These are phyloP conservation scores for Chlamydomonas eustigma DNA, from an alignment of 139 green algal species.

Conservation along the genomic window DNA sequence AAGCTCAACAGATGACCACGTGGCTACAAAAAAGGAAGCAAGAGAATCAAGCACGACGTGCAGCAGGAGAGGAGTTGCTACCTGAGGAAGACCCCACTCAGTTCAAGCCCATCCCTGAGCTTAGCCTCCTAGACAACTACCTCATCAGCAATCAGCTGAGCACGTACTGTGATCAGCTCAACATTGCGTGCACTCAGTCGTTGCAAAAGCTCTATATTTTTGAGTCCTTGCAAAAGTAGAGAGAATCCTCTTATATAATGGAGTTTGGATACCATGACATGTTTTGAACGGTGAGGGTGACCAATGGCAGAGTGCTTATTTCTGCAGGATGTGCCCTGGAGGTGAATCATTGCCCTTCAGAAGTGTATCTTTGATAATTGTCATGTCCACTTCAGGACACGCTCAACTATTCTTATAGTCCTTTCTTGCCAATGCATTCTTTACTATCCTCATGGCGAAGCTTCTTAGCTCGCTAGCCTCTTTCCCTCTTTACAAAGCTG, in stretches of 20 bases:
- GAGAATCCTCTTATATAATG: not conserved
- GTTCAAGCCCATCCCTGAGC: conserved; percentile 88
- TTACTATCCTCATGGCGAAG: too few relatives aligned
- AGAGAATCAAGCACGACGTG: conserved; percentile 73
- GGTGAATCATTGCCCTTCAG: not conserved
- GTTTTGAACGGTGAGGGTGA: not conserved
- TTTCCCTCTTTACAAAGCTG: too few relatives aligned
- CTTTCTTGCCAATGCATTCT: too few relatives aligned
- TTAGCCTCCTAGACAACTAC: conserved; percentile 82
- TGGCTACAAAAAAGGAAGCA: conserved; percentile 80
- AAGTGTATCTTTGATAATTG: not conserved
- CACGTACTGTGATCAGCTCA: conserved; percentile 66
- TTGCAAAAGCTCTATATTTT: conserved; percentile 72
- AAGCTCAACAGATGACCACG: conserved; percentile 60
- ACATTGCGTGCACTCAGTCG: conserved; percentile 36
- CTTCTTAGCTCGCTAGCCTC: too few relatives aligned
- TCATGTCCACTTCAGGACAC: too few relatives aligned
- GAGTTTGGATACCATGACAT: not conserved
- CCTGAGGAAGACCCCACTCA: conserved; percentile 88
- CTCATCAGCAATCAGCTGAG: conserved; percentile 66
- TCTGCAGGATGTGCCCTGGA: not conserved
- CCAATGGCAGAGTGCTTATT: not conserved
- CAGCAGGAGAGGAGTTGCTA: conserved; percentile 84
- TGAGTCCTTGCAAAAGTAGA: conserved; percentile 56
- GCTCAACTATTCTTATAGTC: too few relatives aligned